phyloP scores from a whole-genome alignment of 139 green algal genomes.

The Micractinium sp. region DNA sequence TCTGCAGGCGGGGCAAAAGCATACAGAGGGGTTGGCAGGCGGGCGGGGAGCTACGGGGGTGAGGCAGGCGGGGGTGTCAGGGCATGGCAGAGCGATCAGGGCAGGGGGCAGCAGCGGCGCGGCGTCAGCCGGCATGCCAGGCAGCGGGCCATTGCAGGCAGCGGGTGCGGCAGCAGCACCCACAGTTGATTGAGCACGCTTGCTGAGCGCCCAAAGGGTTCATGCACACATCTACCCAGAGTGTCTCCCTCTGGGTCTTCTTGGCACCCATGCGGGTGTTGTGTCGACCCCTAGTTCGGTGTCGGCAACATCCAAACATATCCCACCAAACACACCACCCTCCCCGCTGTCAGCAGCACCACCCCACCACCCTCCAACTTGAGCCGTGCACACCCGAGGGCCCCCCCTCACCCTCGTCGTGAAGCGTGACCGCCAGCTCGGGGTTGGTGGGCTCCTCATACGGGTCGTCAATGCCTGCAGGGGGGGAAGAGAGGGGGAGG shows the following conservation, averaged over 20 bases:
- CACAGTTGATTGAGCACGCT: no score
- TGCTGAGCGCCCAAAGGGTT: no score
- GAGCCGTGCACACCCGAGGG: background rate
- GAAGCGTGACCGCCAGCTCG: conserved; percentile 11
- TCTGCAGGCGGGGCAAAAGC: background rate
- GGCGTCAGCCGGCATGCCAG: background rate
- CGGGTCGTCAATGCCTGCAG: conserved; percentile 42
- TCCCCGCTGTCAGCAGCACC: background rate
- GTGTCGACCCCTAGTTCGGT: no score
- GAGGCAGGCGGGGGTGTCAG: background rate
- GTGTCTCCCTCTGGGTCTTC: no score
- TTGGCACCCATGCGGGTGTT: no score
- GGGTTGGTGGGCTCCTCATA: conserved; percentile 30
- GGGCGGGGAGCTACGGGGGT: background rate
- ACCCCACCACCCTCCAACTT: background rate
- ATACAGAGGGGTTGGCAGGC: background rate
- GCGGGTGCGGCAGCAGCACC: no score
- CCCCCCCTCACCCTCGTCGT: background rate
- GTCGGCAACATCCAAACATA: no score
- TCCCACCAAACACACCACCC: background rate
- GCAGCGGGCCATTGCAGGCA: background rate
- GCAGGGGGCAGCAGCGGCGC: background rate
- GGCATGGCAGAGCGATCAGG: background rate
- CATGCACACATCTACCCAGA: no score
- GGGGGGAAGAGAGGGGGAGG: background rate